Evolutionary conservation across 768 basidiomycete species (phyloP).

Genomic region (Russula ochroleuca): DNA sequence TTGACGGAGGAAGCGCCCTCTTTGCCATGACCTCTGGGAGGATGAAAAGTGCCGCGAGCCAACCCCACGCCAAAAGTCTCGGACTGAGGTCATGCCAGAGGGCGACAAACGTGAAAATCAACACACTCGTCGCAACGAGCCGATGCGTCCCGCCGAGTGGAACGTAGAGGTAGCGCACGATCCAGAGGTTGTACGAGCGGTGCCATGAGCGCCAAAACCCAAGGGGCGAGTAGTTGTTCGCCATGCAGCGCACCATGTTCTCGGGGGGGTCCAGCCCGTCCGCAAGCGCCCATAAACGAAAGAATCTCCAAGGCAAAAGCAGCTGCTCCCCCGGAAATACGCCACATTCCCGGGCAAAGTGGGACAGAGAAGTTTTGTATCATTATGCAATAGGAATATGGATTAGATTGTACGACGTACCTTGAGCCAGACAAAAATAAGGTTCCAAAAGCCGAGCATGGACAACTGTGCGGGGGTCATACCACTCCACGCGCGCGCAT

Average conservation of each 20-base stretch:
- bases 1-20: constrained; percentile 54
- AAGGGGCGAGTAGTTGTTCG: constrained; percentile 88
- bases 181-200: constrained; percentile 93
- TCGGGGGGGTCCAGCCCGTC: constrained; percentile 93
- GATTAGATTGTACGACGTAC: constrained; percentile 39
- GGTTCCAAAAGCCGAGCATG: constrained; percentile 96
- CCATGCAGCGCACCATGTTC: constrained; percentile 99
- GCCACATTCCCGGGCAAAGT: not conserved
- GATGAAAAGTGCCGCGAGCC: constrained; percentile 90
- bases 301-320: constrained; percentile 93
- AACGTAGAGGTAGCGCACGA: constrained; percentile 87
- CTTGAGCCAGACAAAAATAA: constrained; percentile 95
- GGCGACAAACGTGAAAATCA: constrained; percentile 95
- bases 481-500: constrained; percentile 75
- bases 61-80: constrained; percentile 88
- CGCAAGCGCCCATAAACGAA: constrained; percentile 86
- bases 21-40: constrained; percentile 73
- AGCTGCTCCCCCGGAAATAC: constrained; percentile 48
- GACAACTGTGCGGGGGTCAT: constrained; percentile 74
- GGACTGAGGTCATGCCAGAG: constrained; percentile 96
- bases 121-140: constrained; percentile 55
- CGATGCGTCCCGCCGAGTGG: constrained; percentile 76
- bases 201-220: constrained; percentile 99
- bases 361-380: not conserved
- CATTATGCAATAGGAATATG: not conserved